These are phyloP conservation scores for Ostreobium quekettii DNA, from an alignment of 139 green algal genomes.

Conservation along the genomic window DNA sequence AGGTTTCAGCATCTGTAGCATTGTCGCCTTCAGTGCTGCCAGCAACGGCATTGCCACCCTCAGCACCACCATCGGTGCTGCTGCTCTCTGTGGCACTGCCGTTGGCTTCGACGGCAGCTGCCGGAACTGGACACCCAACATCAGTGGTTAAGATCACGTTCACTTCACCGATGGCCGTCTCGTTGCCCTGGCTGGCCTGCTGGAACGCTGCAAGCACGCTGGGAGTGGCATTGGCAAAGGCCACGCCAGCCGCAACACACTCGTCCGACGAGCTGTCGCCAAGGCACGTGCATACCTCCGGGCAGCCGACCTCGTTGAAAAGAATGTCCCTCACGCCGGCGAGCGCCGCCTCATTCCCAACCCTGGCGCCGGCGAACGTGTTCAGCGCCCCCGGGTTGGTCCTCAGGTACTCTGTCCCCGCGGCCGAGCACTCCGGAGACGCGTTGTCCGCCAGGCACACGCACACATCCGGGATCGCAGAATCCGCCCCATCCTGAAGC, in stretches of 20 bases:
- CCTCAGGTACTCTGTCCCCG: background rate
- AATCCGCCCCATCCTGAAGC: no score
- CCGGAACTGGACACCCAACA: background rate
- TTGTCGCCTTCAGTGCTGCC: no score
- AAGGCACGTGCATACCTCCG: background rate
- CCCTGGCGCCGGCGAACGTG: background rate
- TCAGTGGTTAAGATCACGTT: background rate
- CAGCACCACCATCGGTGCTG: no score
- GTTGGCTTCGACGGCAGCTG: no score
- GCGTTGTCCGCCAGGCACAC: background rate
- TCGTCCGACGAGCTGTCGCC: background rate
- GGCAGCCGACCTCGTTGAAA: constrained; percentile 3
- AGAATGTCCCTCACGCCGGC: background rate
- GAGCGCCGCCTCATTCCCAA: background rate
- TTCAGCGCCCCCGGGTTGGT: background rate
- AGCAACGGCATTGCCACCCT: no score
- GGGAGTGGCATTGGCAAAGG: background rate
- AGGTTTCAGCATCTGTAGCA: no score
- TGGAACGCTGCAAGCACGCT: background rate
- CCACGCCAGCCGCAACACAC: background rate
- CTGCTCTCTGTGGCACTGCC: no score
- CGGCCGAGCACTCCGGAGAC: background rate
- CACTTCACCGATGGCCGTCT: background rate
- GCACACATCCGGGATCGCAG: constrained; percentile 4
- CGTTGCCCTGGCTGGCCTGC: background rate